Evolutionary conservation across 1,284 basidiomycete species (phyloP).

Genomic region (Clitocybe nebularis): DNA sequence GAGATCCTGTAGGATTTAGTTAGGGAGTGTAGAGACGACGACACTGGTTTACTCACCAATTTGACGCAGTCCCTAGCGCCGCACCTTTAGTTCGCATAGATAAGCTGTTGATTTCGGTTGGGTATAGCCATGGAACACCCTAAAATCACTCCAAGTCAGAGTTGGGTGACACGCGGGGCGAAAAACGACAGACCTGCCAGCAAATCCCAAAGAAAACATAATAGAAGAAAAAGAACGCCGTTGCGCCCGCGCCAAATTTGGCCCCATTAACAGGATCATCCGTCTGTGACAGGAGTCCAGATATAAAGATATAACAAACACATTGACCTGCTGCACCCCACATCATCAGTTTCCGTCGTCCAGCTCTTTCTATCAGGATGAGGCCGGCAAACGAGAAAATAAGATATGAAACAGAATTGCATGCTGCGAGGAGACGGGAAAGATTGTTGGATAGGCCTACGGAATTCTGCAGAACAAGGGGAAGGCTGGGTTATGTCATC

Average conservation of each 20-base stretch:
- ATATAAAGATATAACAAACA: conserved; percentile 55
- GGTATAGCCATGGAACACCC: conserved; percentile 67
- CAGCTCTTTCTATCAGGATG: conserved; percentile 56
- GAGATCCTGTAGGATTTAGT: conserved; percentile 39
- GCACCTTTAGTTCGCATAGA: conserved; percentile 67
- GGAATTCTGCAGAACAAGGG: conserved; percentile 42
- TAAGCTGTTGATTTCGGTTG: conserved; percentile 61
- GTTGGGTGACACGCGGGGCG: no score
- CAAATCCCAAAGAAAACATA: conserved; percentile 72
- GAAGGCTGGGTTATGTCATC: conserved; percentile 27
- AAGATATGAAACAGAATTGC: conserved; percentile 45
- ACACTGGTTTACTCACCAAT: conserved; percentile 40
- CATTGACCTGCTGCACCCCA: conserved; percentile 65
- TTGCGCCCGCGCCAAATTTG: conserved; percentile 39
- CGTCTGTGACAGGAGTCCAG: conserved; percentile 47
- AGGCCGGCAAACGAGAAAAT: conserved; percentile 50
- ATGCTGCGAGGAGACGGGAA: conserved; percentile 41
- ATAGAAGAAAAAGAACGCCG: conserved; percentile 64
- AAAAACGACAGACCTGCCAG: no score
- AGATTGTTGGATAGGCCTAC: conserved; percentile 43
- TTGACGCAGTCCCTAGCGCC: conserved; percentile 65
- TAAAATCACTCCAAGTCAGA: no score
- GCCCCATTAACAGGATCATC: conserved; percentile 33
- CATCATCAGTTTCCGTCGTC: conserved; percentile 66
- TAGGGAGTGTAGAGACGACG: no score